phyloP scores from a whole-genome alignment of 495 filamentous ascomycete genomes.

The Daldinia bambusicola region DNA sequence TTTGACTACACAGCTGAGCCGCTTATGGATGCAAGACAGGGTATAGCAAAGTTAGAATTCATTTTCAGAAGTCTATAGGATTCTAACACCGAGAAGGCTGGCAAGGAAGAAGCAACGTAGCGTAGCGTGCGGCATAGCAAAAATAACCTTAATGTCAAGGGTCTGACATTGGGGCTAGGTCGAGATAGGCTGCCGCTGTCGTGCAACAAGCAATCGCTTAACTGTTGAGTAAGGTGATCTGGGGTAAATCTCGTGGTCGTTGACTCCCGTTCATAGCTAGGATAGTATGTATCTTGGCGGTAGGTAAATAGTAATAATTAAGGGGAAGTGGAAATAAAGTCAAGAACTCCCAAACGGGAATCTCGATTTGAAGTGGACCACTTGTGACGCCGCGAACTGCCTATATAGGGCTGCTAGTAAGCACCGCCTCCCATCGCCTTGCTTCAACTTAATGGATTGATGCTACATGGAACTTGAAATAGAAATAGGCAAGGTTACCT shows the following conservation, averaged over 20 bases:
- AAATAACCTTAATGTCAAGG: slow-evolving; percentile 10
- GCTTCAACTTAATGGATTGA: slow-evolving; percentile 11
- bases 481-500: background rate
- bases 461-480: slow-evolving; percentile 5
- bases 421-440: slow-evolving; percentile 6
- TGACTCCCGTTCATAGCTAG: slow-evolving; percentile 10
- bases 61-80: slow-evolving; percentile 14
- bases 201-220: background rate
- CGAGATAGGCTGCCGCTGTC: slow-evolving; percentile 5
- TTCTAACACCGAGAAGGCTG: background rate
- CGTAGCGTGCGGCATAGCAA: slow-evolving; percentile 4
- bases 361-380: slow-evolving; percentile 14
- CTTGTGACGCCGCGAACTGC: slow-evolving; percentile 19
- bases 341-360: background rate
- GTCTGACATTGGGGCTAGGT: background rate
- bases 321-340: slow-evolving; percentile 21
- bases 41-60: slow-evolving; percentile 19
- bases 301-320: slow-evolving; percentile 15
- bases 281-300: slow-evolving; percentile 15
- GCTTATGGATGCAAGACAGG: background rate
- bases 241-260: slow-evolving; percentile 27
- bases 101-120: slow-evolving; percentile 22
- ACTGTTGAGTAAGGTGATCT: slow-evolving; percentile 17
- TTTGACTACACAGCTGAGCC: slow-evolving; percentile 34
- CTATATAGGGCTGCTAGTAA: slow-evolving; percentile 25